Conservation (phyloP, 345 rosid genomes). For the Arabis alpina region DNA sequence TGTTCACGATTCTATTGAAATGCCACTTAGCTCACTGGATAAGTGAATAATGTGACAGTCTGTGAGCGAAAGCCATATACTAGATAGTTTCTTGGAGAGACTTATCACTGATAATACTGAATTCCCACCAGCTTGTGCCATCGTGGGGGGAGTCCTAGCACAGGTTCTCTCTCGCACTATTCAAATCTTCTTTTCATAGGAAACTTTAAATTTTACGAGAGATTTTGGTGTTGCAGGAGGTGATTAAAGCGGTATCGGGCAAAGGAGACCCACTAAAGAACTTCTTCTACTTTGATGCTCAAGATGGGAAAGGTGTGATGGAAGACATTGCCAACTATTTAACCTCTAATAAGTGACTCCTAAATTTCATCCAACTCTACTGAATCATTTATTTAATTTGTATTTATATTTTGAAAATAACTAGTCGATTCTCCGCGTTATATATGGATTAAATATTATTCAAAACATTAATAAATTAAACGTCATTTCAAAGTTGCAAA, state of each 20-base stretch:
- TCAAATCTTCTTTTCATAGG: not conserved
- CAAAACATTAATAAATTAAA: too few relatives aligned
- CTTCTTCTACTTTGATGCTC: conserved; percentile 84
- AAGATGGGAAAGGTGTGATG: conserved; percentile 85
- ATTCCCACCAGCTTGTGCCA: conserved; percentile 91
- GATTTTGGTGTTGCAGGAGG: conserved; percentile 61
- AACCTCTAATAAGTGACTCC: conserved; percentile 33
- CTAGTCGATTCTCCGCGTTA: too few relatives aligned
- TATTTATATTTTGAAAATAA: not conserved
- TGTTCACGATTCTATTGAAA: not conserved
- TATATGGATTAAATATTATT: too few relatives aligned
- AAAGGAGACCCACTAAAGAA: conserved; percentile 92
- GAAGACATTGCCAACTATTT: conserved; percentile 67
- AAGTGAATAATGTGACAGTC: conserved; percentile 49
- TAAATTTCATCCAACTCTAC: not conserved
- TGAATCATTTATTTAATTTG: not conserved
- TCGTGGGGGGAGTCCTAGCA: conserved; percentile 90
- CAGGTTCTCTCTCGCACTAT: conserved; percentile 59
- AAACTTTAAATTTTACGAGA: not conserved
- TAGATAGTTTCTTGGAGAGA: conserved; percentile 72
- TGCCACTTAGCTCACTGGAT: not conserved
- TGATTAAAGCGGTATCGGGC: conserved; percentile 85
- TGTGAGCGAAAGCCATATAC: conserved; percentile 61
- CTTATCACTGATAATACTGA: conserved; percentile 56
- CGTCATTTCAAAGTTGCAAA: too few relatives aligned